phyloP scores from a whole-genome alignment of 441 rosid genomes.

The Theobroma grandiflorum region DNA sequence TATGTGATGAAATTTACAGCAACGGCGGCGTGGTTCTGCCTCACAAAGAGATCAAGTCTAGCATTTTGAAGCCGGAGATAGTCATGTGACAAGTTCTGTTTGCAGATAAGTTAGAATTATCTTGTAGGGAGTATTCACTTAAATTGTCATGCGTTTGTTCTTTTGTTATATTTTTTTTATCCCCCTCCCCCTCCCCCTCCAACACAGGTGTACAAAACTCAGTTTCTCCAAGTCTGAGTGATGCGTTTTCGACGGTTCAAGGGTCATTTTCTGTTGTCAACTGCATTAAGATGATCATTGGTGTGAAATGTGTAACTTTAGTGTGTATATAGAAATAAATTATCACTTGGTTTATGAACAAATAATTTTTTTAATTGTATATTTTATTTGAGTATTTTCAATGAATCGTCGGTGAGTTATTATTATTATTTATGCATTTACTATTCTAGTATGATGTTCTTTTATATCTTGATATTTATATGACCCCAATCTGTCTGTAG shows the following conservation, averaged over 20 bases:
- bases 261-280: constrained; percentile 27
- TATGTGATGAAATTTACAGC: constrained; percentile 89
- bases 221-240: constrained; percentile 23
- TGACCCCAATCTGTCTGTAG: neutral
- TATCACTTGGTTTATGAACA: constrained; percentile 9
- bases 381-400: constrained; percentile 10
- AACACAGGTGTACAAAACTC: constrained; percentile 31
- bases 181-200: constrained; percentile 1
- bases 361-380: neutral
- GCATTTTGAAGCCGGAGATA: constrained; percentile 96
- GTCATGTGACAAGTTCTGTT: constrained; percentile 65
- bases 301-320: constrained; percentile 36
- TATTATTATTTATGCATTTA: neutral
- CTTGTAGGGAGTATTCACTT: constrained; percentile 14
- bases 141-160: constrained; percentile 25
- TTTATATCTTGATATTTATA: neutral
- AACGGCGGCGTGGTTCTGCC: constrained; percentile 95
- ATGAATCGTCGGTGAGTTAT: neutral
- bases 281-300: constrained; percentile 12
- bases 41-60: constrained; percentile 92
- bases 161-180: constrained; percentile 22
- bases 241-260: constrained; percentile 25
- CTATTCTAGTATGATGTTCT: neutral
- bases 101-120: constrained; percentile 22
- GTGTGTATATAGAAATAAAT: constrained; percentile 42